These are phyloP conservation scores for Vitis hybrid DNA, from an alignment of 177 flowering plant species.

Conservation along the genomic window DNA sequence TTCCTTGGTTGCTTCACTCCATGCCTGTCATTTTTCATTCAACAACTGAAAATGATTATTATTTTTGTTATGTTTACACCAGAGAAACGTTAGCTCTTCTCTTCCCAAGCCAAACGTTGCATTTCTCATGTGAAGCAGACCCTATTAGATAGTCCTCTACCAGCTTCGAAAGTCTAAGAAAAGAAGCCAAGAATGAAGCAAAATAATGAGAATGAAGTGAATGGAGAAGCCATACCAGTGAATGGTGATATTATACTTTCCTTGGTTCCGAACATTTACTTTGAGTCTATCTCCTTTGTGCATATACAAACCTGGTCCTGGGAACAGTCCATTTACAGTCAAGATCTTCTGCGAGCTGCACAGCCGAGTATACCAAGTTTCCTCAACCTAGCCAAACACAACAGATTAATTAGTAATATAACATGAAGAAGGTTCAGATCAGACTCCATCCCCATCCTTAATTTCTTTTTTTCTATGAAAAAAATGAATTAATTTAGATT, in stretches of 20 bases:
- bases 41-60: neutral
- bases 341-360: slow-evolving; percentile 29
- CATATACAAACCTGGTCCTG: slow-evolving; percentile 27
- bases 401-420: too few relatives aligned
- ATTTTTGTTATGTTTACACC: too few relatives aligned
- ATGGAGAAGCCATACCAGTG: slow-evolving; percentile 29
- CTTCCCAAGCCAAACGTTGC: too few relatives aligned
- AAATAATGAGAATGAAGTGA: too few relatives aligned
- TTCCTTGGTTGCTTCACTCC: neutral
- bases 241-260: slow-evolving; percentile 22
- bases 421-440: too few relatives aligned
- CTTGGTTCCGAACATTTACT: slow-evolving; percentile 26
- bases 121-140: neutral
- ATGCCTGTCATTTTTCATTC: neutral
- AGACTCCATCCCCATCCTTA: too few relatives aligned
- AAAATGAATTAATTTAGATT: too few relatives aligned
- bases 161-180: too few relatives aligned
- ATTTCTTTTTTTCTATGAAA: too few relatives aligned
- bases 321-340: slow-evolving; percentile 33
- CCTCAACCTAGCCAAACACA: slow-evolving; percentile 4
- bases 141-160: too few relatives aligned
- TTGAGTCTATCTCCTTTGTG: slow-evolving; percentile 26
- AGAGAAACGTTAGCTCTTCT: too few relatives aligned
- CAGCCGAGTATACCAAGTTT: slow-evolving; percentile 24
- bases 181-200: too few relatives aligned